Base-by-base conservation (phyloP, 768 basidiomycete species). In the Leccinum pellstonianum region DNA sequence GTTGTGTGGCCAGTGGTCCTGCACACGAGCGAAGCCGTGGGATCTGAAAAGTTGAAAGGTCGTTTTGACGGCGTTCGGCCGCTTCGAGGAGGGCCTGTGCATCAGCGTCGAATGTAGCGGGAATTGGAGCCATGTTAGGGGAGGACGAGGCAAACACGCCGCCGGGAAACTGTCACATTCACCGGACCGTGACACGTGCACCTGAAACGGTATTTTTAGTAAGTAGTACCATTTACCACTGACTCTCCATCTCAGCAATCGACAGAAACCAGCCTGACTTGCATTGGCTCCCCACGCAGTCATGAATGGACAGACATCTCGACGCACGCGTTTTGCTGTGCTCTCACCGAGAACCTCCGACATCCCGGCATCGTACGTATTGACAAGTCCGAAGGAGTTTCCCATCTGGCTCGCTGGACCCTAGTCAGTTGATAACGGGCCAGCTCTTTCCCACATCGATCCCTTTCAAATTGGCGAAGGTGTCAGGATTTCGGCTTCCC, bases 1-100 rank as follows among this genome's bases (percentile, higher is more conserved):
- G 88, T 65, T 96, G 94, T 3, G 83, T 68, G 0, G 80, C 70
- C 10, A 91, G 76, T 1, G 93, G 88, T 0, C 90, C 92, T 9
- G 73, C 77, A 71, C 91, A 95, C 54, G 77, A 68, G 9, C 81
- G 79, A 53, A 97, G 77, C 2, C 89, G 83, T 1, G 93, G 90
- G 35, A 97, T 80, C 71, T 93, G 90, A 65, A 85, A 86, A 11
- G 85, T 77, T 3, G 77, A 66, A 7, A 96, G 71, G 73, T 94
- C 91, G 3, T 73, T 80, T 60, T 85, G 78, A 10, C 83, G 79
- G 23, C 91, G 78, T 49, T 81, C 77, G 5, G 85, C 71, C 3
- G 77, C 77, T 4, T 77, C 79, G 10, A 93, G 80, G 5, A 86
- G 73, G 12, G 78, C 68, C 2, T 69, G 67, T 2, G 82, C 79